Percentiles rank a stretch among this genome's conserved stretches.
phyloP scores from a whole-genome alignment of 1,139 yeast species.

The Saccharomycopsis hybrid region DNA sequence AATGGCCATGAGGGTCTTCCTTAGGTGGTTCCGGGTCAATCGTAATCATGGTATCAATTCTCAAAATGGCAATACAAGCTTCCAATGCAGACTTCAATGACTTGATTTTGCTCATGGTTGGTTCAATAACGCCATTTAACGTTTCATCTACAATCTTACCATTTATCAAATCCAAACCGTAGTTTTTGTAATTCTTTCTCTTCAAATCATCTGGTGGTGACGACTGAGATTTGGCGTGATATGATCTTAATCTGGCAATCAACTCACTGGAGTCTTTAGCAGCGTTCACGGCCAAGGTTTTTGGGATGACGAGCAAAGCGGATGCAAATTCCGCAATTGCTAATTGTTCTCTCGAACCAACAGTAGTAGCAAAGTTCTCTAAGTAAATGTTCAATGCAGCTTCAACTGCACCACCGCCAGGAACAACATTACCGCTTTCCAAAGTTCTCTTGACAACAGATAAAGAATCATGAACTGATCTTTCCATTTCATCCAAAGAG shows the following conservation, averaged over 20 bases:
- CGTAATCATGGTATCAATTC: constrained; percentile 97
- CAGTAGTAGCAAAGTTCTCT: constrained; percentile 96
- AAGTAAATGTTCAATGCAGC: constrained; percentile 89
- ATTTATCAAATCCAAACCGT: constrained; percentile 84
- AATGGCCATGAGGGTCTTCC: constrained; percentile 81
- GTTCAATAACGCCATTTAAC: constrained; percentile 85
- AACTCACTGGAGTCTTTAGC: constrained; percentile 96
- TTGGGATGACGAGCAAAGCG: constrained; percentile 86
- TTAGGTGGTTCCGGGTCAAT: constrained; percentile 93
- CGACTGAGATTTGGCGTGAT: constrained; percentile 91
- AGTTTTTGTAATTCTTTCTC: constrained; percentile 79
- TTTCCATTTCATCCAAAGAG: constrained; percentile 96
- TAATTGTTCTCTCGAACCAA: constrained; percentile 94
- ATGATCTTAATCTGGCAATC: constrained; percentile 90
- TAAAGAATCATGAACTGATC: constrained; percentile 90
- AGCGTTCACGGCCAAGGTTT: constrained; percentile 94
- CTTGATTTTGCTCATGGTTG: constrained; percentile 87
- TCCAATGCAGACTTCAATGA: constrained; percentile 93
- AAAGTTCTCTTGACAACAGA: constrained; percentile 94
- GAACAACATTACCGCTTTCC: constrained; percentile 91
- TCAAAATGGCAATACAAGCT: constrained; percentile 94
- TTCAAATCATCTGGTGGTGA: constrained; percentile 77
- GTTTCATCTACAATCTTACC: constrained; percentile 90
- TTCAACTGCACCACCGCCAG: constrained; percentile 99
- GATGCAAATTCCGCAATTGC: constrained; percentile 97